These are phyloP conservation scores for Colletotrichum camelliae DNA, from an alignment of 2,329 filamentous ascomycete genomes.

Conservation along the genomic window DNA sequence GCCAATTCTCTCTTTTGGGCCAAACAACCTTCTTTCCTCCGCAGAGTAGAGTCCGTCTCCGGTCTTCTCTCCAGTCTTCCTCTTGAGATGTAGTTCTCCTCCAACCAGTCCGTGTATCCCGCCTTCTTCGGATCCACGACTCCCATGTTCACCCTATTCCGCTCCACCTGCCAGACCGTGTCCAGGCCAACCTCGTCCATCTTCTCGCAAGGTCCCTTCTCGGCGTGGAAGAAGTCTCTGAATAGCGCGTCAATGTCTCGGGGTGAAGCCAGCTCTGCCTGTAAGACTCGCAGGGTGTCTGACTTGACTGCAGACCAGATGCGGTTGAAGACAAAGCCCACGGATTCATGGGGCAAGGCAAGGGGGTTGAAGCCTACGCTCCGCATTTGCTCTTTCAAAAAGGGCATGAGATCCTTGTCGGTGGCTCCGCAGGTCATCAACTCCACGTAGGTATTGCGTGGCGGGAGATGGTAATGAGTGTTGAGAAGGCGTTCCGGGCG, in stretches of 20 bases:
- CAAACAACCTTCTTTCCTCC: constrained; percentile 28
- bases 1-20: constrained; percentile 21
- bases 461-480: constrained; percentile 39
- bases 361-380: constrained; percentile 32
- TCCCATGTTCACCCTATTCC: constrained; percentile 23
- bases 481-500: constrained; percentile 33
- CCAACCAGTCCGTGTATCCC: constrained; percentile 26
- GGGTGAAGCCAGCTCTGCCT: constrained; percentile 34
- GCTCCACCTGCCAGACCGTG: constrained; percentile 33
- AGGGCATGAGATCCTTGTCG: constrained; percentile 30
- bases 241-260: constrained; percentile 37
- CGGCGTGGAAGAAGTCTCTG: constrained; percentile 32
- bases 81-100: constrained; percentile 28
- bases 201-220: constrained; percentile 33
- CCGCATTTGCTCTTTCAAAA: constrained; percentile 30
- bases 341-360: constrained; percentile 31
- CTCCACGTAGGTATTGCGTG: constrained; percentile 35
- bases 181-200: constrained; percentile 40
- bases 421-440: constrained; percentile 38
- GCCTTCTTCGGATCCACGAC: constrained; percentile 10
- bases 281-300: constrained; percentile 34
- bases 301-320: constrained; percentile 40
- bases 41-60: constrained; percentile 30
- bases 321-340: constrained; percentile 38
- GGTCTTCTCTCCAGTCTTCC: constrained; percentile 33